Conservation (phyloP, 177 flowering plant species). For the Vitis hybrid region DNA sequence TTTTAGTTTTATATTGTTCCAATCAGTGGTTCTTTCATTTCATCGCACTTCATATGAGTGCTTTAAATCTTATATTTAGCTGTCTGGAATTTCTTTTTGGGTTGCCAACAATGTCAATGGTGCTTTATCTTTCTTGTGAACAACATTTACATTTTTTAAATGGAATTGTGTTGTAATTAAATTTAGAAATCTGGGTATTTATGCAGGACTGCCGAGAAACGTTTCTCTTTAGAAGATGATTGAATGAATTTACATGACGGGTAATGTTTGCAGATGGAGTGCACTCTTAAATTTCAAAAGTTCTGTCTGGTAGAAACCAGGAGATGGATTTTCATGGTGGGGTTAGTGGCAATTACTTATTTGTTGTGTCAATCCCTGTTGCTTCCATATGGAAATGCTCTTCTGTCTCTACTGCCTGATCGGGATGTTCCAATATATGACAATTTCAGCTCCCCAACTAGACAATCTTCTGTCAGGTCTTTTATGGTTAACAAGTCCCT, state of each 20-base stretch:
- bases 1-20: too few species aligned
- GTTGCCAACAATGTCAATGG: too few species aligned
- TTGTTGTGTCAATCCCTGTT: conserved; percentile 54
- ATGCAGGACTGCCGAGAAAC: too few species aligned
- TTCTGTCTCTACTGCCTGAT: conserved; percentile 43
- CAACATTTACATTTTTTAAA: not conserved
- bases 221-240: not conserved
- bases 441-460: conserved; percentile 1
- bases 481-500: conserved; percentile 21
- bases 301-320: conserved; percentile 34
- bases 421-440: conserved; percentile 11
- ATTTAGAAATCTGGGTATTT: not conserved
- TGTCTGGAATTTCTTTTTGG: too few species aligned
- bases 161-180: not conserved
- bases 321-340: conserved; percentile 54
- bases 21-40: too few species aligned
- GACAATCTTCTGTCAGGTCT: conserved; percentile 23
- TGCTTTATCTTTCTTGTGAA: too few species aligned
- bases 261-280: conserved; percentile 27
- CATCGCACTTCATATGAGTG: too few species aligned
- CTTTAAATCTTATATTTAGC: too few species aligned
- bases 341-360: conserved; percentile 49
- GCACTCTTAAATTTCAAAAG: conserved; percentile 24
- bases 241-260: not conserved
- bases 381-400: conserved; percentile 61